Evolutionary conservation across 2,329 filamentous ascomycete genomes (phyloP).

Genomic region (Paecilomyces sp.): DNA sequence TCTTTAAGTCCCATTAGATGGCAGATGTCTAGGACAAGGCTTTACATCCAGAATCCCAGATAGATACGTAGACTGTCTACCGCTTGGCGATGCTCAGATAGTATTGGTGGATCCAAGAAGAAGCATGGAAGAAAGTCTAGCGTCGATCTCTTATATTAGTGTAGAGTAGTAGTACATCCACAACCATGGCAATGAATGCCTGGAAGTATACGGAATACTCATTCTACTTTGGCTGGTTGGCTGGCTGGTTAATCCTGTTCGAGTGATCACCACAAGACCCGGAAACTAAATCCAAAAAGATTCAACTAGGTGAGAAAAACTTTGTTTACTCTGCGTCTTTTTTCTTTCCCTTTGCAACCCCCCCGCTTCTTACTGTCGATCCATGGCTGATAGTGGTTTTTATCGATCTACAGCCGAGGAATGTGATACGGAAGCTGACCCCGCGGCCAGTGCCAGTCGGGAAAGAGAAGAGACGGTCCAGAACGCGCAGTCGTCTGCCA

Average conservation of each 20-base stretch:
- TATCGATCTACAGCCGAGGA: neutral
- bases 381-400: neutral
- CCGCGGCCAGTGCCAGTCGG: neutral
- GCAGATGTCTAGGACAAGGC: neutral
- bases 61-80: too few species aligned
- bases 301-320: neutral
- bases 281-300: neutral
- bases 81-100: too few species aligned
- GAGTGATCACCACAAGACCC: too few species aligned
- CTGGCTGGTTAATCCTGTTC: too few species aligned
- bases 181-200: too few species aligned
- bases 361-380: neutral
- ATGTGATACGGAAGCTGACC: neutral
- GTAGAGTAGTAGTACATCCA: too few species aligned
- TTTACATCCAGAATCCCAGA: too few species aligned
- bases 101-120: too few species aligned
- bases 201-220: too few species aligned
- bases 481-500: neutral
- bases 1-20: neutral
- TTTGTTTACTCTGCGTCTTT: neutral
- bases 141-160: too few species aligned
- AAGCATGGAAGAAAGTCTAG: too few species aligned
- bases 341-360: neutral
- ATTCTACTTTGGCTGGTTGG: too few species aligned
- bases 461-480: neutral